Evolutionary conservation across 306 rosid genomes (phyloP), one percentile per base, ranked within the genome.

Genomic region (Lathyrus sativus): DNA sequence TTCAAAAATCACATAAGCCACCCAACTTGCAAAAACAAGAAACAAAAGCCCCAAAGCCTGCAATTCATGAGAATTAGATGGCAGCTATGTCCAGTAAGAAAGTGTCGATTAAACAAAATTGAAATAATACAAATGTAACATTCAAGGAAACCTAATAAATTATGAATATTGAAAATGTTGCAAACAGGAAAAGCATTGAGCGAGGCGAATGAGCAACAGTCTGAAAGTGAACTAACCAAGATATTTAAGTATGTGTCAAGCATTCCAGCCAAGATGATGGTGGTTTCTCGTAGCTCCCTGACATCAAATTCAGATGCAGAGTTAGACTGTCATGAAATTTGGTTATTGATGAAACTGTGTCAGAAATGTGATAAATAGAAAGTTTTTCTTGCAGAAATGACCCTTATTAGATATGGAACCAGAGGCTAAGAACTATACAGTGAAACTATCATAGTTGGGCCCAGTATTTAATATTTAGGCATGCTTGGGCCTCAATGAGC

Each of bases 1-100:
- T 84, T 90, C 99, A 82, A 93, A 93, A 71, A 93, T 78, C 77
- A 93, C 97, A 80, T 87, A 93, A 19, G 95, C 97, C 67, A 93
- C 76, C 99, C 99, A 93, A 74, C 96, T 90, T 38, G 97, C 48
- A 79, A 93, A 90, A 77, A 93, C 79, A 85, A 93, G 97, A 85
- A 93, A 93, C 46, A 93, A 78, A 80, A 90, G 77, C 74, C 88
- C 78, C 68, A 93, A 79, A 74, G 92, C 96, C 99, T 93, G 95
- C 83, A 87, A 84, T 71, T 63, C 57, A 55, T 53, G 53, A 51
- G 63, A 82, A 46, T 53, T 31, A 48, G 67, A 51, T 28, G 66
- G 48, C 39, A 26, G 51, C 43, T 26, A 61, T 42, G 48, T 43
- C 41, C 28, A 60, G 59, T 6, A 71, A 24, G 72, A 58, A 63